Evolutionary conservation across 345 rosid genomes (phyloP).

Genomic region (Populus nigra): DNA sequence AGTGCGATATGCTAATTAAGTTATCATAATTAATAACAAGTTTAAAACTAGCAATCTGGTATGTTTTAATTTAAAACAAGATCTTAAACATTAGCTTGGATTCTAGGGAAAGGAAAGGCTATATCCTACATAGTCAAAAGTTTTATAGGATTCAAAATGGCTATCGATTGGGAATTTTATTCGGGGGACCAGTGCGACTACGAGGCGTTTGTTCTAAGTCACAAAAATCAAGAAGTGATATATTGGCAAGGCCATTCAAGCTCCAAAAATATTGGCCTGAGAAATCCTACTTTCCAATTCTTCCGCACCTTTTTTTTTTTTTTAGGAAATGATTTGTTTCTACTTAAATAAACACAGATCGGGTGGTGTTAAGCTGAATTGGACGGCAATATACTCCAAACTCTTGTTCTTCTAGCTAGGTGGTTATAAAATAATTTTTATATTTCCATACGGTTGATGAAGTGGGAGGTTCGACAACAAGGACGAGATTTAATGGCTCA

Average conservation of each 20-base stretch:
- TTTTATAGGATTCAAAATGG: slow-evolving; percentile 27
- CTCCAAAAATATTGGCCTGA: neutral
- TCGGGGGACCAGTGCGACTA: neutral
- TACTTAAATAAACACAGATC: too few species aligned
- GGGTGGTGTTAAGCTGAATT: neutral
- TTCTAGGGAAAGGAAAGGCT: slow-evolving; percentile 44
- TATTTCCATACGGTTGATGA: slow-evolving; percentile 20
- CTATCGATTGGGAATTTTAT: slow-evolving; percentile 4
- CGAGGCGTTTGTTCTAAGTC: neutral
- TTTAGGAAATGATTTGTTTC: neutral
- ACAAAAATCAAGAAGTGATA: neutral
- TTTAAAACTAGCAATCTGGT: slow-evolving; percentile 3
- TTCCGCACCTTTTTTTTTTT: too few species aligned
- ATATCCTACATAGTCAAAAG: slow-evolving; percentile 33
- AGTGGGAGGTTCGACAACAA: slow-evolving; percentile 31
- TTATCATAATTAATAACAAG: slow-evolving; percentile 23
- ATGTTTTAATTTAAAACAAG: neutral
- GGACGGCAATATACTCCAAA: neutral
- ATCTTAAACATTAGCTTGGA: slow-evolving; percentile 21
- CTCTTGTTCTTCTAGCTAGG: neutral
- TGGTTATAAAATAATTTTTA: too few species aligned
- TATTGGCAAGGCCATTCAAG: neutral
- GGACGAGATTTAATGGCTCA: slow-evolving; percentile 10
- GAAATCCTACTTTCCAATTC: too few species aligned
- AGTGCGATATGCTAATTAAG: slow-evolving; percentile 50